Evolutionary conservation across 768 basidiomycete genomes (phyloP), one percentile per base, ranked within the genome.

Genomic region (Psilocybe azurescens): DNA sequence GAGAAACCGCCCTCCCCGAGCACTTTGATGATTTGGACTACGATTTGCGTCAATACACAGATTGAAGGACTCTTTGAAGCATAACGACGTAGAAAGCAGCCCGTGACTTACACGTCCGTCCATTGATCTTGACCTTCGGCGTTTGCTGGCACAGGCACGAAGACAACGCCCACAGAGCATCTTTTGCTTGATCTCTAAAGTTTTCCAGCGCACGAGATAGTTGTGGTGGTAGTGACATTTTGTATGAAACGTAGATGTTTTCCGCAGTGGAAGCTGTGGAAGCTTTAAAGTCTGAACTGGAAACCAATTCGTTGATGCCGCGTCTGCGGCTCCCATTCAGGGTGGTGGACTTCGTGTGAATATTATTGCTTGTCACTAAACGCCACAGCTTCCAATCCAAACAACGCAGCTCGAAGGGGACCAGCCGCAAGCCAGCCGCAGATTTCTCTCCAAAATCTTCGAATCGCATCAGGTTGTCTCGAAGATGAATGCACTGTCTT

Each of bases 1-100:
- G 91, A 93, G 81, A 95, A 96, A 6, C 94, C 97, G 13, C 97
- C 97, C 77, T 99, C 97, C 30, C 97, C 97, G 8, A 99, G 86
- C 10, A 99, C 89, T 62, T 91, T 94, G 53, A 96, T 78, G 56
- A 99, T 93, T 71, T 93, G 90, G 77, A 95, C 92, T 94, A 68
- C n/a, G 49, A 53, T 53, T 41, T 13, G 30, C n/a, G n/a, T 53
- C 14, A 53, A 18, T 53, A 16, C 38, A 36, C 11, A 14, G 13
- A 14, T 53, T 20, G 29, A 38, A 55, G 16, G 2, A 24, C 24
- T 2, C 24, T 24, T 24, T 24, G 24, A n/a, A 20, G 10, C 20
- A 28, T 36, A 36, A 11, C n/a, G 32, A 28, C 48, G 49, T 20
- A 47, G 51, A 55, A 8, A 61, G 41, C 24, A 39, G 28, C 24